Evolutionary conservation across 345 rosid genomes (phyloP), one percentile per base, ranked within the genome.

Genomic region (Melaleuca quinquenervia): DNA sequence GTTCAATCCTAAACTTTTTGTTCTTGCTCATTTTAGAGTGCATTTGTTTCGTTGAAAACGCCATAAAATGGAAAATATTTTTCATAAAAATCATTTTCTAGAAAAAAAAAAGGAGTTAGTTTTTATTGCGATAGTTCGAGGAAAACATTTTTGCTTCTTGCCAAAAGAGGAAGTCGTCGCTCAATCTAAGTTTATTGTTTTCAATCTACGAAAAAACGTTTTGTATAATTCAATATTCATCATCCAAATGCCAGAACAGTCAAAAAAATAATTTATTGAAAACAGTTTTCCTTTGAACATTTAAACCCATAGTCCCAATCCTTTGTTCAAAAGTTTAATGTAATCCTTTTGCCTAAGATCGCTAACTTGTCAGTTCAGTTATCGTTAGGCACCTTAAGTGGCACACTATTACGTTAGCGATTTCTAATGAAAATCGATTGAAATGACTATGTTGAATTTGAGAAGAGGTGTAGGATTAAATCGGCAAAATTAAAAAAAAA

Each of bases 361-460:
- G 0, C 11, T 29, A 2, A 15, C 7, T 2, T 1, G 0, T 0
- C 6, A 0, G 0, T 64, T 11, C 1, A 29, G 3, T 29, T 11
- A 64, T 29, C 20, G 0, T 64, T 1, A 14, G 7, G 1, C 44
- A 0, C 27, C 74, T 5, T 62, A 13, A 27, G 74, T 14, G 74
- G 32, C 1, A 27, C 74, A 27, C 21, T 2, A 3, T 10, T 11
- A 64, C 0, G 0, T 64, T 20, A 29, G 16, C 3, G 11, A 64
- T 1, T 15, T 15, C 10, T 1, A 15, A 64, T 3, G 8, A 64
- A 64, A 64, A 64, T 64, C 7, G 3, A 0, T 6, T 10, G 15
- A 8, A 7, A 64, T 15, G 6, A 29, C 1, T 64, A 1, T 15
- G 29, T 64, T 29, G 22, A 8, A 29, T 15, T 29, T 15, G 10